Evolutionary conservation across 202 grass and related monocot species (phyloP), one percentile per base, ranked within the genome.

Genomic region (Brachypodium distachyon): DNA sequence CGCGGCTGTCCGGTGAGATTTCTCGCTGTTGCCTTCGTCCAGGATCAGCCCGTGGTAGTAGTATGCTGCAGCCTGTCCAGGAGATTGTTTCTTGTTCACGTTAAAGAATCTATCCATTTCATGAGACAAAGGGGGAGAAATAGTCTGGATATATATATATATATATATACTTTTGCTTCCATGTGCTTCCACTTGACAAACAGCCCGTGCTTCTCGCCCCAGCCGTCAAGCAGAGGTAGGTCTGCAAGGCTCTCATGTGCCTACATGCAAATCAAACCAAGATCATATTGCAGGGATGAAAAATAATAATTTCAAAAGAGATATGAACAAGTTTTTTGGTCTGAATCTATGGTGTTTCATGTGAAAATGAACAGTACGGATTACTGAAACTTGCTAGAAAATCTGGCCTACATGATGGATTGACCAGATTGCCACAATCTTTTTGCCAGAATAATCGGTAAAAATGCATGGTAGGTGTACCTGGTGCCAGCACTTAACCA

Each of bases 31-130:
- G 32, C 90, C 84, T 60, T 93, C 90, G 13, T 93, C 90, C 13
- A 93, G 51, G 78, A 93, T 93, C 2, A 93, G 9, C 11, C 90
- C 87, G 43, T 93, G 90, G 34, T 90, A 93, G 59, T 90, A 93
- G 36, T 93, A 87, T 16, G 90, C 90, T 9, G 87, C 87, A 36
- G 90, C 90, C 90, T 93, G 81, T n/a, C n/a, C 33, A 43, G 12
- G 25, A 75, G 26, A 17, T 16, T 1, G 17, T 79, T 13, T 19
- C 28, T 55, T 5, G n/a, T n/a, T n/a, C n/a, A n/a, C n/a, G n/a
- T n/a, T n/a, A n/a, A n/a, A n/a, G n/a, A n/a, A n/a, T n/a, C n/a
- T n/a, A n/a, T n/a, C n/a, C n/a, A n/a, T n/a, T n/a, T n/a, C n/a
- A n/a, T n/a, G n/a, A n/a, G n/a, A n/a, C n/a, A n/a, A n/a, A n/a